phyloP scores from a whole-genome alignment of 2,329 filamentous ascomycete species.

The Ceratocystis cacaofunesta region DNA sequence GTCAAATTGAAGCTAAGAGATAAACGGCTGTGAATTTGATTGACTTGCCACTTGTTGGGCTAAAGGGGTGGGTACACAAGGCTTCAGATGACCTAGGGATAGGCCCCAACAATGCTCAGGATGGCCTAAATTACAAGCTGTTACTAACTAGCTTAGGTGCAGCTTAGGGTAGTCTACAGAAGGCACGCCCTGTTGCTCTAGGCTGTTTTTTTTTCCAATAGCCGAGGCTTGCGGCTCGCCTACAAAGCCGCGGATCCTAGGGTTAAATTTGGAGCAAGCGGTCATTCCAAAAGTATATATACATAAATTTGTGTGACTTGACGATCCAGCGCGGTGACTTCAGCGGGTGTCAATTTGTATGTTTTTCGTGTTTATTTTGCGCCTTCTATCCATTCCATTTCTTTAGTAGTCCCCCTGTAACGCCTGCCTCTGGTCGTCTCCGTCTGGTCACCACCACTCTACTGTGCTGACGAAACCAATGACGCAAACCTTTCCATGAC shows the following conservation, averaged over 20 bases:
- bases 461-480: not conserved
- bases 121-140: too few species aligned
- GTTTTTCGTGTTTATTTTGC: not conserved
- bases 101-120: too few species aligned
- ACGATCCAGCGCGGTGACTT: not conserved
- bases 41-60: too few species aligned
- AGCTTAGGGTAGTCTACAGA: too few species aligned
- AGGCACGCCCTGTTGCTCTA: too few species aligned
- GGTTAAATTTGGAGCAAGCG: not conserved
- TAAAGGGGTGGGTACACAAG: too few species aligned
- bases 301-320: not conserved
- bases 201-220: not conserved
- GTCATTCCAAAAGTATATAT: not conserved
- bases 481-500: slow-evolving; percentile 46
- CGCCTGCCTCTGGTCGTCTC: not conserved
- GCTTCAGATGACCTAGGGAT: too few species aligned
- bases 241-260: not conserved
- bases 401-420: not conserved
- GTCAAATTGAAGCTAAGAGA: not conserved
- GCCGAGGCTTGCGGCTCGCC: not conserved
- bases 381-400: not conserved
- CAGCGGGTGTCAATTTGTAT: not conserved
- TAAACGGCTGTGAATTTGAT: not conserved
- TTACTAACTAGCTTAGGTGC: too few species aligned
- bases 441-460: not conserved